Percentiles rank a stretch among this genome's conserved stretches.
phyloP scores from a whole-genome alignment of 108 stramenopile species.

The Pseudonitzschia multiseries region DNA sequence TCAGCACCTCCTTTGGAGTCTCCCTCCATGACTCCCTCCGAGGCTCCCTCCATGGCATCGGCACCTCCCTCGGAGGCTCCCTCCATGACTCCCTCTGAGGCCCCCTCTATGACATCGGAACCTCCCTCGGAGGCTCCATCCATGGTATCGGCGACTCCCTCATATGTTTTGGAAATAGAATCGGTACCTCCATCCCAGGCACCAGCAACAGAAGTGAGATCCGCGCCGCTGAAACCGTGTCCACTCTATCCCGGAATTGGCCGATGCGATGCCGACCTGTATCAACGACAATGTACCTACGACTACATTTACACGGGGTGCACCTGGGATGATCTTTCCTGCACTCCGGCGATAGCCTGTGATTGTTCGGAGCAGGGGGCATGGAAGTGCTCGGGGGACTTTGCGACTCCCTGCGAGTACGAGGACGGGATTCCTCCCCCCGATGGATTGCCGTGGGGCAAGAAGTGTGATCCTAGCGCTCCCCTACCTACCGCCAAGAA shows the following conservation, averaged over 20 bases:
- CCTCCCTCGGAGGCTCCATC: too few species aligned
- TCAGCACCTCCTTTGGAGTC: too few species aligned
- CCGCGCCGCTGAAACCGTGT: too few species aligned
- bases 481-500: background rate
- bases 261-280: background rate
- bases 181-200: too few species aligned
- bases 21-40: background rate
- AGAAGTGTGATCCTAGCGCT: background rate
- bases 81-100: too few species aligned
- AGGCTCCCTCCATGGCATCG: too few species aligned
- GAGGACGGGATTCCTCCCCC: background rate
- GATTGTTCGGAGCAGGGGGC: background rate
- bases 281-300: background rate
- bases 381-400: background rate
- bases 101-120: too few species aligned
- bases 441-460: conserved; percentile 6
- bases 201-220: too few species aligned
- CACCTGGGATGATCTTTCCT: background rate
- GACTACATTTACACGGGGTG: conserved; percentile 12
- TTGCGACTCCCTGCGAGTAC: background rate
- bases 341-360: background rate
- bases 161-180: too few species aligned
- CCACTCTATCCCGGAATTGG: background rate
- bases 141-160: too few species aligned
- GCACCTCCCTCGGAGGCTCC: too few species aligned